Evolutionary conservation across 495 filamentous ascomycete genomes (phyloP).

Genomic region (Neurospora tetrasperma): DNA sequence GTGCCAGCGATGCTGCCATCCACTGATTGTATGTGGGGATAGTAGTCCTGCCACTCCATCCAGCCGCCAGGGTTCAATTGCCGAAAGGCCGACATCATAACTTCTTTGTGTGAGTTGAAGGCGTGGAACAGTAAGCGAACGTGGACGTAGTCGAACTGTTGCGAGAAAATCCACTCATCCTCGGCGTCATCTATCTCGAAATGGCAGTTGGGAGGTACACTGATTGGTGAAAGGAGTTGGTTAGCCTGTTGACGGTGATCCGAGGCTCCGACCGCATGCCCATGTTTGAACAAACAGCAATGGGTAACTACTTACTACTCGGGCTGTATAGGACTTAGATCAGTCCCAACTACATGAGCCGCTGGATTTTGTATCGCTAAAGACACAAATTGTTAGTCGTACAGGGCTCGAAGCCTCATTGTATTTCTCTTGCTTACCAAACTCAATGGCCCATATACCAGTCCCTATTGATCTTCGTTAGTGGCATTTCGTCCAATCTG

Average conservation of each 20-base stretch:
- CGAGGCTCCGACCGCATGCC: background rate
- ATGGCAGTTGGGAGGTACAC: conserved; percentile 36
- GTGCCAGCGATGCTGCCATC: conserved; percentile 21
- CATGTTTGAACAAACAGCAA: conserved; percentile 3
- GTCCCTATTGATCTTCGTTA: conserved; percentile 17
- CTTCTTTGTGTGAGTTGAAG: conserved; percentile 16
- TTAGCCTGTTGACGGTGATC: background rate
- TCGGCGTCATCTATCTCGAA: conserved; percentile 43
- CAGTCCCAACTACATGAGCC: conserved; percentile 30
- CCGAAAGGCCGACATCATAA: conserved; percentile 23
- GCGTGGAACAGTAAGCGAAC: conserved; percentile 33
- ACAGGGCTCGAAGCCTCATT: background rate
- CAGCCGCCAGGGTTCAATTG: conserved; percentile 40
- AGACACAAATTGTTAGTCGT: background rate
- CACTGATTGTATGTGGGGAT: conserved; percentile 20
- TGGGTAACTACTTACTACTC: conserved; percentile 4
- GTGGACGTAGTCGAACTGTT: conserved; percentile 42
- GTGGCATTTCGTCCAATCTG: background rate
- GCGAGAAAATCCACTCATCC: conserved; percentile 36
- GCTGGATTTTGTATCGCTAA: conserved; percentile 17
- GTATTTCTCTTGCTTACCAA: conserved; percentile 3
- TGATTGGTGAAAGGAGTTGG: background rate
- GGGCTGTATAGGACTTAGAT: conserved; percentile 41
- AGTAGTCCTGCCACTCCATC: conserved; percentile 40
- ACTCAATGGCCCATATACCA: conserved; percentile 37